Conservation (phyloP, 495 filamentous ascomycete genomes). For the Pyronema domesticum region DNA sequence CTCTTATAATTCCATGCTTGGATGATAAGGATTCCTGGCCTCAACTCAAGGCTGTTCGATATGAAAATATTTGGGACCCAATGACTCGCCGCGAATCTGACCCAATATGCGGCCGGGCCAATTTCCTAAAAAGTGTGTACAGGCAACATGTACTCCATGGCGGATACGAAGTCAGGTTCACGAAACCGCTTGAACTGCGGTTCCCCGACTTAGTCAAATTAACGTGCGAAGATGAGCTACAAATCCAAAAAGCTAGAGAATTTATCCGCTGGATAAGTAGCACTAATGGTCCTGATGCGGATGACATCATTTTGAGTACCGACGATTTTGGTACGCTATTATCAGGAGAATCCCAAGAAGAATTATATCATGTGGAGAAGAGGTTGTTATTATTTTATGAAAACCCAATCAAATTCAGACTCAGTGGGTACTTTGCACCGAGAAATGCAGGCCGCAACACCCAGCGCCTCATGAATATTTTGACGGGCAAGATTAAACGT, state of each 20-base stretch:
- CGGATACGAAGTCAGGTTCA: neutral
- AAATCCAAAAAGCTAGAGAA: neutral
- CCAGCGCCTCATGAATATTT: no score
- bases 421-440: neutral
- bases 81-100: no score
- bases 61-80: neutral
- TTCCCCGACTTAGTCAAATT: neutral
- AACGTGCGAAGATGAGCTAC: neutral
- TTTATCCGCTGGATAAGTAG: neutral
- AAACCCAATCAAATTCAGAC: neutral
- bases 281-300: neutral
- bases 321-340: neutral
- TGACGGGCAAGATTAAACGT: no score
- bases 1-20: neutral
- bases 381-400: neutral
- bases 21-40: neutral
- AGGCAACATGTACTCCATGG: neutral
- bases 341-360: neutral
- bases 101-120: neutral
- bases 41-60: neutral
- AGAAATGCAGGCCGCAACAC: no score
- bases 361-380: neutral
- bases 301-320: neutral
- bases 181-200: neutral
- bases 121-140: neutral